These are phyloP conservation scores for Plasmodium gonderi DNA, from an alignment of 169 alveolate species.

Conservation along the genomic window DNA sequence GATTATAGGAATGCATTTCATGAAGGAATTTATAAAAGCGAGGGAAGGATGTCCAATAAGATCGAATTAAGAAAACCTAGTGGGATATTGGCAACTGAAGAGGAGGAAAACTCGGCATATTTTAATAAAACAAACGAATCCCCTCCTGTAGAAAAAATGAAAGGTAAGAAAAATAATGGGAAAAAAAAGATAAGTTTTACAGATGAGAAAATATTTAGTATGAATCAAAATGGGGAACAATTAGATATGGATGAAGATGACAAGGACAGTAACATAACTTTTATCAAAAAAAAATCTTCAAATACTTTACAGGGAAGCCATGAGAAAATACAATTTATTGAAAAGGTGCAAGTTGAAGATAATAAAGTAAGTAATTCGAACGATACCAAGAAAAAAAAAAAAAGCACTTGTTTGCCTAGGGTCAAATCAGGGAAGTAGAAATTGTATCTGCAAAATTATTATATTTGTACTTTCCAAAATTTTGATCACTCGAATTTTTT, in stretches of 20 bases:
- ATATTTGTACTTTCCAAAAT: no score
- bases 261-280: neutral
- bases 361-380: neutral
- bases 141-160: no score
- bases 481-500: no score
- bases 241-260: neutral
- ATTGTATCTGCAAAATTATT: neutral
- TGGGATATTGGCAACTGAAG: neutral
- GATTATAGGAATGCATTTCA: constrained; percentile 8
- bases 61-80: neutral
- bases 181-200: constrained; percentile 15
- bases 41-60: neutral
- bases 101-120: constrained; percentile 2
- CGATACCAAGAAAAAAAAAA: constrained; percentile 19
- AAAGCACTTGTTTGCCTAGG: constrained; percentile 2
- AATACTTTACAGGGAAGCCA: neutral
- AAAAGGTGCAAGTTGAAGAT: neutral
- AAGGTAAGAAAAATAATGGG: neutral
- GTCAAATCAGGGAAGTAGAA: neutral
- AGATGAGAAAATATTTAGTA: neutral
- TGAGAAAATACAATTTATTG: constrained; percentile 4
- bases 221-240: neutral
- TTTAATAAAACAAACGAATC: neutral
- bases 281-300: neutral
- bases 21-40: neutral